Base-by-base conservation (phyloP, 164 flowering plant species). In the Chimonanthus praecox region DNA sequence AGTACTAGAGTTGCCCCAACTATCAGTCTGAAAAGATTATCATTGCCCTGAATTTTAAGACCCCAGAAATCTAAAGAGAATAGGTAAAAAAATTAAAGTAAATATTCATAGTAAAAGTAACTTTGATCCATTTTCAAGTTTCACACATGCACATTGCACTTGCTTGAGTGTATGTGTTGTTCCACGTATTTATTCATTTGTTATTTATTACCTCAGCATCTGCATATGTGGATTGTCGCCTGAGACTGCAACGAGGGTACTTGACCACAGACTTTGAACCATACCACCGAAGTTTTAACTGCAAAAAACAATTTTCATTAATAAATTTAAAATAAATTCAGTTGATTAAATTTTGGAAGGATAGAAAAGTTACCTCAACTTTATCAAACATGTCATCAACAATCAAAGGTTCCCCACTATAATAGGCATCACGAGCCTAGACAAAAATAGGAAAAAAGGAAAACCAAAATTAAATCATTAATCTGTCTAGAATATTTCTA, bases 371-470 rank as follows among this genome's bases (percentile, higher is more conserved):
- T 79, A 93, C 99, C 97, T 95, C 99, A 43, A 95, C 90, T 87
- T 85, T 87, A 79, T 95, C 99, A 78, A 95, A 95, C 97, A 95
- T 89, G 81, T 95, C 97, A 80, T 95, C 99, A 18, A 88, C 80
- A 67, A 95, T 95, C 84, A 95, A 83, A 66, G 99, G 99, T 21
- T 78, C 77, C 16, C 99, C 98, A 62, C 90, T 90, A 74, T 95
- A 95, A 81, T 91, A 93, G 3, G 99, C 86, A 83, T 91, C 92
- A 71, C 94, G 83, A 3, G 98, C 99, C 99, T 94, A 66, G 5
- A 48, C 7, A 58, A 15, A 50, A 49, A 68, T 8, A 18, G 18
- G 4, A 4, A 63, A 18, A 8, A 3, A 18, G 18, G 18, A 21
- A 63, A 21, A 0, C 1, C 4, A 18, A 63, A 63, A 18, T 16